Percentiles rank a stretch among this genome's conserved stretches.
Evolutionary conservation across 2,329 filamentous ascomycete genomes (phyloP).

Genomic region (Aureobasidium sp.): DNA sequence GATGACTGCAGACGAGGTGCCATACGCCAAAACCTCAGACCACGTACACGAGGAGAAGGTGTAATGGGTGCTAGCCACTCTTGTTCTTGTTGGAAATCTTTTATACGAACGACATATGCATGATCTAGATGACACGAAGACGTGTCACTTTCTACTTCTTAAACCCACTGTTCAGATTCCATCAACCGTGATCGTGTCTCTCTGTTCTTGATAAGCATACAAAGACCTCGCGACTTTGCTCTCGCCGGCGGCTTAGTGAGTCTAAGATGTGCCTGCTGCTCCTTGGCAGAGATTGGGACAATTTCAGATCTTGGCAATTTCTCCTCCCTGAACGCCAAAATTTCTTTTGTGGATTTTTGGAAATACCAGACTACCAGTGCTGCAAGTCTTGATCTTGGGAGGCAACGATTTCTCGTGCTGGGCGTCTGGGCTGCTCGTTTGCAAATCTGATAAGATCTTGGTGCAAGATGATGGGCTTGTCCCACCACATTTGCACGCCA

Average conservation of each 20-base stretch:
- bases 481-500: slow-evolving; percentile 6
- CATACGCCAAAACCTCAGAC: slow-evolving; percentile 1
- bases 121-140: not conserved
- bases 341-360: not conserved
- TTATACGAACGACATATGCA: not conserved
- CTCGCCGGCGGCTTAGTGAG: not conserved
- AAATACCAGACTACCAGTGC: too few relatives aligned
- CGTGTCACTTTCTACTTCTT: not conserved
- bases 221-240: not conserved
- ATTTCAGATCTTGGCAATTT: not conserved
- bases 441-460: slow-evolving; percentile 9
- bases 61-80: not conserved
- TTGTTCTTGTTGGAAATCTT: not conserved
- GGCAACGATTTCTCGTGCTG: not conserved
- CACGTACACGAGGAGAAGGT: slow-evolving; percentile 7
- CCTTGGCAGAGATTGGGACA: not conserved
- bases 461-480: not conserved
- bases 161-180: not conserved
- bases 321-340: not conserved
- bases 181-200: not conserved
- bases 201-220: not conserved
- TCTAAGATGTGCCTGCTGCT: not conserved
- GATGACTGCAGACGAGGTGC: slow-evolving; percentile 6
- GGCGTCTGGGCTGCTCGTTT: not conserved
- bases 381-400: not conserved